These are phyloP conservation scores for Micromonas commoda DNA, from an alignment of 139 green algal species.

Conservation along the genomic window DNA sequence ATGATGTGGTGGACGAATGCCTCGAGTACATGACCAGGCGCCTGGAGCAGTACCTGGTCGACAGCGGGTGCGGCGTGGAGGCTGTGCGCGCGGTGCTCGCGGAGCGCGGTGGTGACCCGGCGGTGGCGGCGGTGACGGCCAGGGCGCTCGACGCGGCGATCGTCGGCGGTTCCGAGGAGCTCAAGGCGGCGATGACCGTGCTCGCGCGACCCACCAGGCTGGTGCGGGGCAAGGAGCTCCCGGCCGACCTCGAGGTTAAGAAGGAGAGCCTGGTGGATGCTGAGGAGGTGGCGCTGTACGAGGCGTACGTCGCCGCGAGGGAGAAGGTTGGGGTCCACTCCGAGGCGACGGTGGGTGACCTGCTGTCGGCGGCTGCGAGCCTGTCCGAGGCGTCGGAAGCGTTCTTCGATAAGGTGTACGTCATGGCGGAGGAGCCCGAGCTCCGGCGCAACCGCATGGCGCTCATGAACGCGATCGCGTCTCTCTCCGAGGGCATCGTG, in stretches of 20 bases:
- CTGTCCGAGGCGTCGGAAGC: conserved; percentile 65
- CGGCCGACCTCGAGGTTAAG: conserved; percentile 32
- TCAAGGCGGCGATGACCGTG: conserved; percentile 67
- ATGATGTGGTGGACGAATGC: conserved; percentile 43
- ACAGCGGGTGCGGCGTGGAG: conserved; percentile 56
- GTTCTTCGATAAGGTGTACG: conserved; percentile 88
- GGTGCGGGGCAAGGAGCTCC: conserved; percentile 73
- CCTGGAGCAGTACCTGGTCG: conserved; percentile 89
- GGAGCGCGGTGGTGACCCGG: conserved; percentile 67
- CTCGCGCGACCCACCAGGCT: conserved; percentile 77
- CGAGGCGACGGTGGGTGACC: conserved; percentile 40
- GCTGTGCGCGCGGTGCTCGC: conserved; percentile 75
- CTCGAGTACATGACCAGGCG: conserved; percentile 62
- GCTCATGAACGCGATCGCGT: conserved; percentile 69
- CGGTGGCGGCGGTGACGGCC: conserved; percentile 53
- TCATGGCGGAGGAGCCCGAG: conserved; percentile 75
- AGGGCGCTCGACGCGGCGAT: conserved; percentile 52
- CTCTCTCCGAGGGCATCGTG: conserved; percentile 68
- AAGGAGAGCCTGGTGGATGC: conserved; percentile 7
- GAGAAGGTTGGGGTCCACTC: not conserved
- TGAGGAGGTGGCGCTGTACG: conserved; percentile 56
- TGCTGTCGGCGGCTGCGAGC: conserved; percentile 48
- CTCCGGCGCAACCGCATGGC: conserved; percentile 77
- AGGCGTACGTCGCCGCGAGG: conserved; percentile 48
- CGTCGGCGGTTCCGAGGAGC: conserved; percentile 34